These are phyloP conservation scores for Dimocarpus longan DNA, from an alignment of 345 rosid genomes.

Conservation along the genomic window DNA sequence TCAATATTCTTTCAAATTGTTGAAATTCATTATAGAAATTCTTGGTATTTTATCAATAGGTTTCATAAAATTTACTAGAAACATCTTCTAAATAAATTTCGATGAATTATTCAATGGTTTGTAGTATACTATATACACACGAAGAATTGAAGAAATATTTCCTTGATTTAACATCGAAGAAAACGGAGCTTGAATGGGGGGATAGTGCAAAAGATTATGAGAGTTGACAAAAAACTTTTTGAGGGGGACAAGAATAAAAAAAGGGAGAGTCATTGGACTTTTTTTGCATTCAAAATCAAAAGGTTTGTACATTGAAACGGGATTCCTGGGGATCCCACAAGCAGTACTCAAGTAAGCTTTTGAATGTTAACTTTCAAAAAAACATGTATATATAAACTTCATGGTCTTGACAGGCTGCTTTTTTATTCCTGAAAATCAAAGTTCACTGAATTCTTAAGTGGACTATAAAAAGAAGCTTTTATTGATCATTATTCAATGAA, in stretches of 20 bases:
- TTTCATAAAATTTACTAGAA: not conserved
- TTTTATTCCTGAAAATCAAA: slow-evolving; percentile 12
- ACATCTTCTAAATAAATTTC: not conserved
- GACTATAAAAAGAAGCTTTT: not conserved
- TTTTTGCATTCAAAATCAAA: not conserved
- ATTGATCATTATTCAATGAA: not conserved
- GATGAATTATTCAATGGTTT: no score
- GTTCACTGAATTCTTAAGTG: not conserved
- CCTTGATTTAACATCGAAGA: not conserved
- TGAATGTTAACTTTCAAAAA: slow-evolving; percentile 16
- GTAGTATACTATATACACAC: no score
- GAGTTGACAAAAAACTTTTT: not conserved
- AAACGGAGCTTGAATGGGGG: slow-evolving; percentile 1
- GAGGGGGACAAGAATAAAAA: not conserved
- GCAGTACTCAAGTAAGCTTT: slow-evolving; percentile 20
- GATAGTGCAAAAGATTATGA: not conserved
- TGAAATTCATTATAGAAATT: no score
- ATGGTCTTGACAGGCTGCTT: not conserved
- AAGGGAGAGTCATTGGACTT: no score
- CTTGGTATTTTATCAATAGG: not conserved
- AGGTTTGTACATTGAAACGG: not conserved
- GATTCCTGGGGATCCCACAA: not conserved
- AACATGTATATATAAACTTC: not conserved
- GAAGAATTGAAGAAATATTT: not conserved
- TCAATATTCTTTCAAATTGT: not conserved